These are phyloP conservation scores for Xerocomellus amylosporus DNA, from an alignment of 768 basidiomycete species.

Conservation along the genomic window DNA sequence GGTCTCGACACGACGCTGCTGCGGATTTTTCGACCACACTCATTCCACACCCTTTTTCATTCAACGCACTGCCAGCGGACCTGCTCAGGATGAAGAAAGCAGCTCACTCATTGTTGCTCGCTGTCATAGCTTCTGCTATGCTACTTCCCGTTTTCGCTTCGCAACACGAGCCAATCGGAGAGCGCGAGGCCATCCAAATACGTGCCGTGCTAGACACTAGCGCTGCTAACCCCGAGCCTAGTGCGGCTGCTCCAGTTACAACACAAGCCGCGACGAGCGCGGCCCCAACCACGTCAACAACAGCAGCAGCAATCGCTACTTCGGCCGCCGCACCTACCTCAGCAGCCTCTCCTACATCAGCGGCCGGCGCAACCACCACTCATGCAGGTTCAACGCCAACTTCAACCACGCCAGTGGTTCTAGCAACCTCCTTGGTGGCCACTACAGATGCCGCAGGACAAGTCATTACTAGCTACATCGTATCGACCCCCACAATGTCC, in stretches of 20 bases:
- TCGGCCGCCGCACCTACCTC: slow-evolving; percentile 10
- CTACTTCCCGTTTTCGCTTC: slow-evolving; percentile 27
- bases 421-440: slow-evolving; percentile 4
- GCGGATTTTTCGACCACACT: slow-evolving; percentile 26
- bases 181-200: slow-evolving; percentile 14
- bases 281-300: background rate
- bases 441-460: slow-evolving; percentile 30
- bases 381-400: slow-evolving; percentile 4
- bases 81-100: slow-evolving; percentile 24
- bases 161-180: slow-evolving; percentile 18
- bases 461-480: slow-evolving; percentile 23
- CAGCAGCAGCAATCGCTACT: slow-evolving; percentile 6
- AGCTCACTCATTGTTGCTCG: slow-evolving; percentile 27
- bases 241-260: background rate
- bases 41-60: slow-evolving; percentile 13
- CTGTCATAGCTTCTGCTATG: slow-evolving; percentile 25
- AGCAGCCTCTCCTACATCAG: slow-evolving; percentile 3
- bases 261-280: background rate
- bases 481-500: slow-evolving; percentile 15
- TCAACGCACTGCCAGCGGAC: slow-evolving; percentile 6
- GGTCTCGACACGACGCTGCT: slow-evolving; percentile 19
- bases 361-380: background rate
- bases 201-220: slow-evolving; percentile 6
- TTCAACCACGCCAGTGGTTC: background rate
- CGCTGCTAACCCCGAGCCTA: background rate